A percentile compares a stretch with the other conserved stretches of the same genome.
These are phyloP conservation scores for Phellinidium pouzarii DNA, from an alignment of 1,284 basidiomycete genomes.

Conservation along the genomic window DNA sequence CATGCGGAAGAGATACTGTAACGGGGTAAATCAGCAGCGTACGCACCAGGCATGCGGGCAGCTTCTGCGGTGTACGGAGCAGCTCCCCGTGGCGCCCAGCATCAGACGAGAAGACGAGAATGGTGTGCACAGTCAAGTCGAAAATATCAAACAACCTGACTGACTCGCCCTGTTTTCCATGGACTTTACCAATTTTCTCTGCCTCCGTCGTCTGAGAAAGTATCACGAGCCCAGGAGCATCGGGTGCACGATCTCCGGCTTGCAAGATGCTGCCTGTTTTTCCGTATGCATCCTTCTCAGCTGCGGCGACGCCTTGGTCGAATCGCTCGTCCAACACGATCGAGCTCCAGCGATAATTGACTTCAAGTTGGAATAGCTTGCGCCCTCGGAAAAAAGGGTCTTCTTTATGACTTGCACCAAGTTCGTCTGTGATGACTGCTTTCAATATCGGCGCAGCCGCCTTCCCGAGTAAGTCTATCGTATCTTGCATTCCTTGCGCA, in stretches of 20 bases:
- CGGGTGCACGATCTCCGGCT: constrained; percentile 21
- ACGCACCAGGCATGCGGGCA: background rate
- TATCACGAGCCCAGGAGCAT: constrained; percentile 15
- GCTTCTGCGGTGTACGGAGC: background rate
- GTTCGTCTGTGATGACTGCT: background rate
- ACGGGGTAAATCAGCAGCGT: background rate
- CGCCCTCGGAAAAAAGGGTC: constrained; percentile 7
- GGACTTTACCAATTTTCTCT: background rate
- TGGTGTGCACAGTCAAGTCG: constrained; percentile 17
- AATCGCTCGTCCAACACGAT: constrained; percentile 19
- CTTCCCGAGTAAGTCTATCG: background rate
- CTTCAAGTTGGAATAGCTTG: constrained; percentile 18
- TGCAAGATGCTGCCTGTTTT: background rate
- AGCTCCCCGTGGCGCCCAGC: background rate
- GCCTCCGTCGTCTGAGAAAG: background rate
- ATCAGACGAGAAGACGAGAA: constrained; percentile 15
- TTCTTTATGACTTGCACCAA: background rate
- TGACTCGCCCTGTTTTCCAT: background rate
- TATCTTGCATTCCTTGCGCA: background rate
- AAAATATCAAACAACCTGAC: constrained; percentile 20
- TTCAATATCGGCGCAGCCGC: background rate
- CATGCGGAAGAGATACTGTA: background rate
- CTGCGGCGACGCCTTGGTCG: background rate
- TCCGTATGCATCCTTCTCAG: constrained; percentile 5
- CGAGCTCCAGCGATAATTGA: constrained; percentile 22